Base-by-base conservation (phyloP, 1,284 basidiomycete species). In the Anthracocystis setariae region DNA sequence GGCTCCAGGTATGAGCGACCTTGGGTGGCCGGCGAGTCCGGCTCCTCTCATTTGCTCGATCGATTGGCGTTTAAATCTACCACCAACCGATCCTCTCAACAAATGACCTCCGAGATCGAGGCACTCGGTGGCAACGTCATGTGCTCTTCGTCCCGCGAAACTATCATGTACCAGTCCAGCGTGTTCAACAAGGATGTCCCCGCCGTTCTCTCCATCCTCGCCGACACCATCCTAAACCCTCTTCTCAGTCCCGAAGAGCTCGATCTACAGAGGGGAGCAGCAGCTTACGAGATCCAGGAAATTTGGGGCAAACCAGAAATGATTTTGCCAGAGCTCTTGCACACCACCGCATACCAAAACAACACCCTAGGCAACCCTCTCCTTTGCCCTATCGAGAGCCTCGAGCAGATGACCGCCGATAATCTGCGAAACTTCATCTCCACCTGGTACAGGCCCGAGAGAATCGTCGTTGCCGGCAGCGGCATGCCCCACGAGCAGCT, bases 141-240 rank as follows among this genome's bases (percentile, higher is more conserved):
- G 83, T 94, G 92, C 81, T 90, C 93, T 8, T 93, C 93, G 13
- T 92, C 93, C 5, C 87, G 95, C 45, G 95, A 98, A 84, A 90
- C 93, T 35, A 93, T 98, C 84, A 94, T 97, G 92, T 98, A 98
- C 84, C 95, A 98, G 84, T 94, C 95, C 17, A 92, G 93, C 45
- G 91, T 97, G 80, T 96, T 95, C 83, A 90, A 93, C 73, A 87
- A 90, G 72, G 90, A 90, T 42, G 91, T 94, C 1, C 89, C 90
- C 5, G 86, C 90, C 17, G 93, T 94, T 8, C 83, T 98, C 56
- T 90, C 90, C 32, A 87, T 98, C 68, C 92, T 98, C 63, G 89
- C 94, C 32, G 94, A 97, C 83, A 96, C 94, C 8, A 90, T 93
- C 54, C 87, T 91, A 55, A 89, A 94, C 79, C 89, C 95, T 3